Percentiles rank a stretch among this genome's conserved stretches.
Conservation (phyloP, 176 grass and related monocot species). For the Cenchrus purpureus region DNA sequence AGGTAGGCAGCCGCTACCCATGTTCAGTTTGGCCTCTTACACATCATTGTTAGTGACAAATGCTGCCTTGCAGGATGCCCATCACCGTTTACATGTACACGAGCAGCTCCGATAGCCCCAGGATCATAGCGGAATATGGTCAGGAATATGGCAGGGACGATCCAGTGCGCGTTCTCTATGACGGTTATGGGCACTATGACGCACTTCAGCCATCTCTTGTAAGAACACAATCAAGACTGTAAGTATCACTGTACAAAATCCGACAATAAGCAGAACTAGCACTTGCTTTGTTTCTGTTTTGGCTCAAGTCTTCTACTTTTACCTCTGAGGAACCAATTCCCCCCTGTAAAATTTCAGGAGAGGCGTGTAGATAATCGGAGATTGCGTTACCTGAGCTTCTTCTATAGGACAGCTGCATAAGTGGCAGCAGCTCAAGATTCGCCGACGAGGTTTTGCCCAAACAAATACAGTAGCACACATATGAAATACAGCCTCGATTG, state of each 20-base stretch:
- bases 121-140: constrained; percentile 92
- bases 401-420: constrained; percentile 35
- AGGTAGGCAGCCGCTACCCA: constrained; percentile 35
- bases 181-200: constrained; percentile 90
- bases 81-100: constrained; percentile 88
- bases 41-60: background rate
- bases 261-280: constrained; percentile 10
- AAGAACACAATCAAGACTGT: constrained; percentile 69
- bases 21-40: background rate
- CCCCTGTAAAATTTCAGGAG: constrained; percentile 49
- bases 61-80: constrained; percentile 69
- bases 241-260: constrained; percentile 43
- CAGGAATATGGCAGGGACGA: constrained; percentile 95
- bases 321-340: constrained; percentile 13
- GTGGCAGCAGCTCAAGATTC: constrained; percentile 2
- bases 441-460: constrained; percentile 2
- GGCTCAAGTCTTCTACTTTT: background rate
- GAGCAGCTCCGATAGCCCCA: constrained; percentile 56
- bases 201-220: constrained; percentile 60
- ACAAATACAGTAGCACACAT: background rate
- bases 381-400: constrained; percentile 38
- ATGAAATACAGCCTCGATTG: constrained; percentile 5
- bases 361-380: constrained; percentile 37
- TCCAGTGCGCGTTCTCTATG: constrained; percentile 78
- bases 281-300: background rate